Evolutionary conservation across 768 basidiomycete species (phyloP), one percentile per base, ranked within the genome.

Genomic region (Hypholoma fasciculare): DNA sequence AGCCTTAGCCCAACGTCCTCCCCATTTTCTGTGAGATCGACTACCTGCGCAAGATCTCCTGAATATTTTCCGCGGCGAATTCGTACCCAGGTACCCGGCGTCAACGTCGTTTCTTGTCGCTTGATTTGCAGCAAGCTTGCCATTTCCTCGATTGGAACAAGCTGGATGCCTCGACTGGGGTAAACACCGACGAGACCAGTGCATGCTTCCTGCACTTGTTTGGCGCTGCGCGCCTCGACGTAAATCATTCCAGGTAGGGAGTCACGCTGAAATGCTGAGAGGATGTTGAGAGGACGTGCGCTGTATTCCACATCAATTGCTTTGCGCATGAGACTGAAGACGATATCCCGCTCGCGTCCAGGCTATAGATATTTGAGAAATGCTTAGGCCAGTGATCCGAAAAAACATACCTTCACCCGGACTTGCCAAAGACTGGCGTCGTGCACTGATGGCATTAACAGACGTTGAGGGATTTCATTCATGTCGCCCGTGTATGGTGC

Each of bases 91-190:
- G 86, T 91, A 17, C 94, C 94, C 0, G 88, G 87, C 16, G 84
- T 84, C 42, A 98, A 83, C 0, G 90, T 89, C 47, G 89, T 75
- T 61, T 95, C 93, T 69, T 95, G 90, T 76, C 96, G 96, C 79
- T 96, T 98, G 67, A 97, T 97, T 69, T 93, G 92, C 63, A 98
- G 81, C 38, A 98, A 77, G 59, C 92, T 93, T 16, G 97, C 94
- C 96, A 98, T 98, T 77, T 99, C 97, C 66, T 96, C 92, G 58
- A 98, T 94, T 7, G 95, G 95, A 0, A 98, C 95, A 36, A 97
- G 82, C 17, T 82, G 81, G 60, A 94, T 85, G 14, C 92, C 91
- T 51, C 90, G 87, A 65, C 84, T 87, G 27, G 86, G 82, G 71
- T 94, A 99, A 54, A 98, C 86, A 52, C 96, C 97, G 51, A 98